Evolutionary conservation across 805 yeast species (phyloP).

Genomic region (Metschnikowia lachancei): DNA sequence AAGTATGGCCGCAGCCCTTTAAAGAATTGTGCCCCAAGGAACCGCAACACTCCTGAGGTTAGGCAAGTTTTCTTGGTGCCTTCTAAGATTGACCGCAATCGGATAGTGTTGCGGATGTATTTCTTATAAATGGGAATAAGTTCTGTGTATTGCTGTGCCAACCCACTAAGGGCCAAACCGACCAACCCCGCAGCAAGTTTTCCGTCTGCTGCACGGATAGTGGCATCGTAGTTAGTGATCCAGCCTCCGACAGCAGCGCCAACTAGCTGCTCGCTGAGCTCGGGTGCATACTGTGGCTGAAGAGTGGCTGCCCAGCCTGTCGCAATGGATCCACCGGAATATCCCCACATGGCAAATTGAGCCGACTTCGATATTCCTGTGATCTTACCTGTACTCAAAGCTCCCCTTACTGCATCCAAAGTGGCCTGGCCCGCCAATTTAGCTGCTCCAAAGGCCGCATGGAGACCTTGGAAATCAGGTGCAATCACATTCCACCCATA

Average conservation of each 20-base stretch:
- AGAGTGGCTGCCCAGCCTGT: constrained; percentile 40
- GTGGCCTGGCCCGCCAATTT: constrained; percentile 31
- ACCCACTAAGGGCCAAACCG: constrained; percentile 31
- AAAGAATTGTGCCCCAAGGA: constrained; percentile 8
- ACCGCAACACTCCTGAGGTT: constrained; percentile 4
- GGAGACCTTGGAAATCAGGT: constrained; percentile 38
- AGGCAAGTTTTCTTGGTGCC: constrained; percentile 6
- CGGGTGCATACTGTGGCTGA: constrained; percentile 39
- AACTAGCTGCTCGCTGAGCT: constrained; percentile 20
- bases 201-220: constrained; percentile 28
- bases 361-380: constrained; percentile 24
- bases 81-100: background rate
- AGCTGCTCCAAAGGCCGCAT: constrained; percentile 34
- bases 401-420: constrained; percentile 34
- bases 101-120: background rate
- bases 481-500: constrained; percentile 35
- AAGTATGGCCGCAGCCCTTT: constrained; percentile 10
- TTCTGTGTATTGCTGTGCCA: constrained; percentile 33
- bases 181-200: constrained; percentile 30
- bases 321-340: constrained; percentile 40
- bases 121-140: constrained; percentile 7
- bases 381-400: constrained; percentile 18
- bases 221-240: constrained; percentile 32
- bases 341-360: constrained; percentile 32
- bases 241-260: constrained; percentile 41